Evolutionary conservation across 2,329 filamentous ascomycete species (phyloP).

Genomic region (Colletotrichum plurivorum): DNA sequence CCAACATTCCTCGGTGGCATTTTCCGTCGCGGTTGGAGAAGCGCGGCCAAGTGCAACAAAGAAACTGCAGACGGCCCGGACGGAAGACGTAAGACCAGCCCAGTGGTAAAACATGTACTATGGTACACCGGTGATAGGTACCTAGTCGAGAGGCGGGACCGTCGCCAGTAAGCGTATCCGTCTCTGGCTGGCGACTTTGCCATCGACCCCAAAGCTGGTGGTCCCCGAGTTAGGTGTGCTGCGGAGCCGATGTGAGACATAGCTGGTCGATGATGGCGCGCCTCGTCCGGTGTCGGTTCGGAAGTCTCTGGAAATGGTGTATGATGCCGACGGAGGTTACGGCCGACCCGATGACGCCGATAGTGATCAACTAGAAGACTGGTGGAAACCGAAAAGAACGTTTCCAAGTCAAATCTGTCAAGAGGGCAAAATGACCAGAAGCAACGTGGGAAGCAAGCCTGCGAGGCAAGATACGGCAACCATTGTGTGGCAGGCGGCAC

Average conservation of each 20-base stretch:
- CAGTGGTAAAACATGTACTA: neutral
- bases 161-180: constrained; percentile 4
- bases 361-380: neutral
- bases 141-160: neutral
- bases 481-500: neutral
- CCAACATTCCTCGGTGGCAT: neutral
- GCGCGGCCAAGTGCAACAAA: neutral
- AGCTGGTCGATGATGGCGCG: neutral
- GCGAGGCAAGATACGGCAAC: neutral
- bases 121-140: too few species aligned
- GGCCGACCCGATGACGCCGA: constrained; percentile 10
- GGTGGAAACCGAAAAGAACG: neutral
- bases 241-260: constrained; percentile 5
- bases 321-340: constrained; percentile 6
- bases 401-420: constrained; percentile 11
- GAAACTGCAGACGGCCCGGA: neutral
- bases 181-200: neutral
- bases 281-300: constrained; percentile 9
- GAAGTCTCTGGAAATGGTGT: neutral
- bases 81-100: constrained; percentile 1
- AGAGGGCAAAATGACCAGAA: neutral
- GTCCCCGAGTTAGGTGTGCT: neutral
- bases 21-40: neutral
- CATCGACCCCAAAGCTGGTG: neutral
- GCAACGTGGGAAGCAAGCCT: neutral